Conservation (phyloP, 2,329 filamentous ascomycete genomes). For the Exophiala sp. region DNA sequence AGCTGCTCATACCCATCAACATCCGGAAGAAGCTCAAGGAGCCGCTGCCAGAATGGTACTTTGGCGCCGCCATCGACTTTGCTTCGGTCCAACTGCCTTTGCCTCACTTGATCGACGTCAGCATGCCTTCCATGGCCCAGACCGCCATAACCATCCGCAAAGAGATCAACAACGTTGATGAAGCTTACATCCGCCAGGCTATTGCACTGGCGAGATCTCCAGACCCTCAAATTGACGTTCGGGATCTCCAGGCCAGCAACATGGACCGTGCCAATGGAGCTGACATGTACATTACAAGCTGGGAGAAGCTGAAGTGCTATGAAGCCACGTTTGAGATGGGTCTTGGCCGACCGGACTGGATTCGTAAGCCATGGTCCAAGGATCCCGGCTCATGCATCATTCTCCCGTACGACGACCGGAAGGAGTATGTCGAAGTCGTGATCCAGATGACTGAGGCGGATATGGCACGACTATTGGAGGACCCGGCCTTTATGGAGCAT, state of each 20-base stretch:
- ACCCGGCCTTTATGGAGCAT: conserved; percentile 24
- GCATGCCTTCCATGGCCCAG: conserved; percentile 31
- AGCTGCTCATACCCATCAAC: conserved; percentile 39
- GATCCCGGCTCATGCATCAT: conserved; percentile 30
- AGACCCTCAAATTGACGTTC: conserved; percentile 21
- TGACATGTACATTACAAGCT: conserved; percentile 30
- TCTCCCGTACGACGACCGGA: conserved; percentile 22
- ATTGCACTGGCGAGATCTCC: conserved; percentile 24
- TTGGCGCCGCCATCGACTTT: conserved; percentile 40
- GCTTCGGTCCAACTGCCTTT: conserved; percentile 30
- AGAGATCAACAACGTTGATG: conserved; percentile 32
- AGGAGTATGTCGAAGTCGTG: conserved; percentile 25
- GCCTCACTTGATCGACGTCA: conserved; percentile 28
- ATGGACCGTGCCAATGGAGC: conserved; percentile 27
- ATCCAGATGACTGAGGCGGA: conserved; percentile 27
- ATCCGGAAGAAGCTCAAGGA: conserved; percentile 35
- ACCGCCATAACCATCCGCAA: conserved; percentile 35
- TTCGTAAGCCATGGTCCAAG: conserved; percentile 29
- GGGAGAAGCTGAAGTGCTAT: conserved; percentile 25
- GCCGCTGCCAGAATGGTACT: conserved; percentile 34
- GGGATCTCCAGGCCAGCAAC: conserved; percentile 28
- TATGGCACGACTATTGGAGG: conserved; percentile 25
- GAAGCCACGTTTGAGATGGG: conserved; percentile 26
- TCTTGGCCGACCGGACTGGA: conserved; percentile 27
- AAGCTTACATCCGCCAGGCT: conserved; percentile 30